A percentile compares a stretch with the other conserved stretches of the same genome.
Evolutionary conservation across 73 alveolate species (phyloP).

Genomic region (Paramecium sonneborni): DNA sequence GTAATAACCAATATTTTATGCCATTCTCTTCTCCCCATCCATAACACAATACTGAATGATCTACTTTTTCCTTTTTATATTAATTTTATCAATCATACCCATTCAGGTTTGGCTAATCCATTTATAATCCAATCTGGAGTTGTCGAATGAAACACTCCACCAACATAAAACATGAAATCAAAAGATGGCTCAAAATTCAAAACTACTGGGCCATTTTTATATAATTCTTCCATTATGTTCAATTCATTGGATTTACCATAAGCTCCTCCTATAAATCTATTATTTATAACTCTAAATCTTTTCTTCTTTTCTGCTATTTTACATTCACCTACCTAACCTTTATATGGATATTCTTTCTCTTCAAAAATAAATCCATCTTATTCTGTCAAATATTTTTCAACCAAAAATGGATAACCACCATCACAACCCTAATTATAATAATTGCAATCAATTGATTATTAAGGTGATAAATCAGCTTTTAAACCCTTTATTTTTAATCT

Average conservation of each 20-base stretch:
- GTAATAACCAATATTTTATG: conserved; percentile 55
- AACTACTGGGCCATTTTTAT: conserved; percentile 63
- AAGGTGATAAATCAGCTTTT: conserved; percentile 42
- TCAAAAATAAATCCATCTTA: not conserved
- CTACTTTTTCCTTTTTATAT: conserved; percentile 56
- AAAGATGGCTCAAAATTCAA: conserved; percentile 62
- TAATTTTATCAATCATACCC: conserved; percentile 22
- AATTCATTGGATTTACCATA: conserved; percentile 62
- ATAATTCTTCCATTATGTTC: conserved; percentile 63
- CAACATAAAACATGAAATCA: conserved; percentile 66
- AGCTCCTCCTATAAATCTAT: conserved; percentile 65
- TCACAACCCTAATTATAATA: conserved; percentile 64
- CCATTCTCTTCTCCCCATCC: conserved; percentile 72
- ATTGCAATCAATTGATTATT: conserved; percentile 60
- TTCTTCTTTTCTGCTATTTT: not conserved
- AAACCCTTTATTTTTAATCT: conserved; percentile 51
- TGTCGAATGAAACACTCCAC: conserved; percentile 57
- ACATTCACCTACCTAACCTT: conserved; percentile 51
- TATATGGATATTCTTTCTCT: conserved; percentile 60
- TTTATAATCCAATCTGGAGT: conserved; percentile 58
- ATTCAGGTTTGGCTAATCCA: conserved; percentile 50
- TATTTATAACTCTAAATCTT: not conserved
- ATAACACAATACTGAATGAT: conserved; percentile 64
- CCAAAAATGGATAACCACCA: conserved; percentile 67
- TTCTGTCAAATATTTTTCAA: conserved; percentile 38